Evolutionary conservation across 2,329 filamentous ascomycete genomes (phyloP).

Genomic region (Monosporascus ibericus): DNA sequence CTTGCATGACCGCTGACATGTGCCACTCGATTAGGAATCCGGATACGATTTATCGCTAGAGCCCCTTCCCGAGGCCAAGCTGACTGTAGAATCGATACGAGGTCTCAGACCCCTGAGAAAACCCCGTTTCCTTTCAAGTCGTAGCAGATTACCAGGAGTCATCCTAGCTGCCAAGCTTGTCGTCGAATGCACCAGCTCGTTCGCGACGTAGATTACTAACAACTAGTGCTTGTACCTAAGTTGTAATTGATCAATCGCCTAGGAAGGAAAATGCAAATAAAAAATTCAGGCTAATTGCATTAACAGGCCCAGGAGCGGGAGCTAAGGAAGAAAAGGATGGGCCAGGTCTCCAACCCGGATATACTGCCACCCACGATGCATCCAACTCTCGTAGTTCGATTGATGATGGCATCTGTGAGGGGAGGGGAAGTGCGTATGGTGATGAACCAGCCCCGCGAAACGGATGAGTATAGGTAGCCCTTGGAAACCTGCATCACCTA

Average conservation of each 20-base stretch:
- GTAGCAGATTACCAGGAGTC: no score
- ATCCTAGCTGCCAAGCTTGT: no score
- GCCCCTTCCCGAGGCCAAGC: neutral
- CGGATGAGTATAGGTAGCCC: neutral
- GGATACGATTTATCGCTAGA: neutral
- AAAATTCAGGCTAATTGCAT: neutral
- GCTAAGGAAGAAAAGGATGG: neutral
- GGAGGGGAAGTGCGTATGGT: neutral
- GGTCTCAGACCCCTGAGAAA: no score
- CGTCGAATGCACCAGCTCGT: no score
- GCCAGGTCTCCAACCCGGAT: neutral
- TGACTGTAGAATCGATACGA: no score
- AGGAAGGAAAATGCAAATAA: neutral
- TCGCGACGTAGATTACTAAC: no score
- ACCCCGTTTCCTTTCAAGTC: no score
- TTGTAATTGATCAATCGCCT: no score
- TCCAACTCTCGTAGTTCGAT: neutral
- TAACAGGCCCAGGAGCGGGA: neutral
- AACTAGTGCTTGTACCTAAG: no score
- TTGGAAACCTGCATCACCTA: neutral
- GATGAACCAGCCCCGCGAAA: neutral
- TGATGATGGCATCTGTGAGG: neutral
- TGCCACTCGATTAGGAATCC: neutral
- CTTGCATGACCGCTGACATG: neutral
- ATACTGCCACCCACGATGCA: neutral